Percentiles rank a stretch among this genome's conserved stretches.
Conservation (phyloP, 108 stramenopile species). For the Cylindrotheca closterium region DNA sequence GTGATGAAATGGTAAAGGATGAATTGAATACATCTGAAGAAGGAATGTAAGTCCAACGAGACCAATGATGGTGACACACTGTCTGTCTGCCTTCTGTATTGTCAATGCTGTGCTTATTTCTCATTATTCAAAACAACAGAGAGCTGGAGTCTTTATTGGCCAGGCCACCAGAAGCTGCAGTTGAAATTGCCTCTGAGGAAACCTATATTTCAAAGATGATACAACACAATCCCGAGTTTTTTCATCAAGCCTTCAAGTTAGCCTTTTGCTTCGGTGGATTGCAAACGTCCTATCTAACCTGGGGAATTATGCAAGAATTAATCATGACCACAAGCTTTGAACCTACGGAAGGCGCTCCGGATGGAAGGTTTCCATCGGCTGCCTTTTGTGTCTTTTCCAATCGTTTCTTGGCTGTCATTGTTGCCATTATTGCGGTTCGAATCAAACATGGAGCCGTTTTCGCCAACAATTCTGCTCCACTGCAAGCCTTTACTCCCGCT, state of each 20-base stretch:
- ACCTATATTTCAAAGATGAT: background rate
- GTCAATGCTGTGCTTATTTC: too few species aligned
- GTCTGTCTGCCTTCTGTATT: too few species aligned
- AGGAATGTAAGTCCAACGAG: too few species aligned
- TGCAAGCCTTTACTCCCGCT: slow-evolving; percentile 91
- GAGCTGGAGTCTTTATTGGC: too few species aligned
- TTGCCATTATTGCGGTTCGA: slow-evolving; percentile 83
- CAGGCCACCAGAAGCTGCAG: too few species aligned
- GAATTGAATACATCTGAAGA: too few species aligned
- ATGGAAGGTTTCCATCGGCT: slow-evolving; percentile 91
- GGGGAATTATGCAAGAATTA: slow-evolving; percentile 98
- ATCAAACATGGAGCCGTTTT: slow-evolving; percentile 77
- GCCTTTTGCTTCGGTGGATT: slow-evolving; percentile 76
- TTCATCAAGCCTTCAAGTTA: slow-evolving; percentile 46
- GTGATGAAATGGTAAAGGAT: too few species aligned
- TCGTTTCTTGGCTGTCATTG: slow-evolving; percentile 91
- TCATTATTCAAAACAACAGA: too few species aligned
- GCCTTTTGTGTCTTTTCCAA: slow-evolving; percentile 98
- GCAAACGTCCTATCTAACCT: slow-evolving; percentile 86
- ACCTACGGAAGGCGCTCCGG: slow-evolving; percentile 65
- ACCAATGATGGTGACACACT: too few species aligned
- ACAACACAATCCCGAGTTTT: slow-evolving; percentile 43
- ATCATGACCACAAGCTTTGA: slow-evolving; percentile 93
- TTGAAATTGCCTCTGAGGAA: too few species aligned
- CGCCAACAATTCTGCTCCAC: slow-evolving; percentile 79